Evolutionary conservation across 169 alveolate genomes (phyloP).

Genomic region (Plasmodium coatneyi): DNA sequence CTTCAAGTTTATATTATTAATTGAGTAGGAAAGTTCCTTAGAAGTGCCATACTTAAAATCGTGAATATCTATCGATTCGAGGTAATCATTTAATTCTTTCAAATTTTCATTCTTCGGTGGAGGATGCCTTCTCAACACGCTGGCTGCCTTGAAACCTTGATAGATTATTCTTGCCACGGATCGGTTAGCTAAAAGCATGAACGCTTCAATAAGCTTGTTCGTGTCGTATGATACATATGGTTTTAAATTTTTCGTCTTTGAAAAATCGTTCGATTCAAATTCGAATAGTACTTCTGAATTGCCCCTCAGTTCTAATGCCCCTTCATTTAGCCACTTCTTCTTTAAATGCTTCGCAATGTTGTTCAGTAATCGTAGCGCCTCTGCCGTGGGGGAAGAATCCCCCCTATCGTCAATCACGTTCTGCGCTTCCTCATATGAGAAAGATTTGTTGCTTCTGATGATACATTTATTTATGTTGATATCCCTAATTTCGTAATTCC

Average conservation of each 20-base stretch:
- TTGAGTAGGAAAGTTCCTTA: constrained; percentile 90
- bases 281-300: constrained; percentile 75
- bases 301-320: constrained; percentile 91
- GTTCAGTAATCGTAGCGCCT: constrained; percentile 81
- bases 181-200: constrained; percentile 98
- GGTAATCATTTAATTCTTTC: constrained; percentile 89
- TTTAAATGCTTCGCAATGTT: constrained; percentile 90
- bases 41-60: constrained; percentile 89
- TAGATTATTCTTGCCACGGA: constrained; percentile 95
- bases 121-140: constrained; percentile 96
- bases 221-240: constrained; percentile 85
- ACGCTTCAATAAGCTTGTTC: constrained; percentile 95
- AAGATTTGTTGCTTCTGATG: constrained; percentile 93
- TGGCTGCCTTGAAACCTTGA: constrained; percentile 92
- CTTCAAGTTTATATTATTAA: constrained; percentile 87
- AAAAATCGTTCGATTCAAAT: constrained; percentile 91
- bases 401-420: constrained; percentile 89
- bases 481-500: constrained; percentile 86
- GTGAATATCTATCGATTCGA: constrained; percentile 86
- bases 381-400: constrained; percentile 75
- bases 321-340: constrained; percentile 94
- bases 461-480: constrained; percentile 90
- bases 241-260: constrained; percentile 81
- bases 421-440: constrained; percentile 93
- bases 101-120: constrained; percentile 94